Conservation (phyloP, 2,329 filamentous ascomycete genomes). For the Neurospora crassa region DNA sequence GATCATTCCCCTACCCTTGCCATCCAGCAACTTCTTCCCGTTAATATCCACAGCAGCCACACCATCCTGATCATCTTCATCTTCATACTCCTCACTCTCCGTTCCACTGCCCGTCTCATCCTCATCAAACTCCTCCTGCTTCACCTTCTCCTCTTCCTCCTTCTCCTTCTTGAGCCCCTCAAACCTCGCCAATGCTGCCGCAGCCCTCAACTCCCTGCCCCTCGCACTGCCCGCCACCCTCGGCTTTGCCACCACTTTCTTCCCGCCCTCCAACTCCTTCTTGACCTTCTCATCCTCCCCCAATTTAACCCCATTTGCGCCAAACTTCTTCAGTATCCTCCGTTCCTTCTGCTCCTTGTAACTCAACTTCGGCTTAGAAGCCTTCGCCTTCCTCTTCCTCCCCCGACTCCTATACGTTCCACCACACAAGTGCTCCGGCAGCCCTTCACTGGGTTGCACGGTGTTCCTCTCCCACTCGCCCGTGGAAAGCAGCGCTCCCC, state of each 20-base stretch:
- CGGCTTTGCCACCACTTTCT: conserved; percentile 53
- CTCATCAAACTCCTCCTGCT: conserved; percentile 28
- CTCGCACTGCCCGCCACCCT: conserved; percentile 65
- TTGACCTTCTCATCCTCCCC: conserved; percentile 61
- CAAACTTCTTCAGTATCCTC: conserved; percentile 68
- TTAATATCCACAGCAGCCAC: conserved; percentile 53
- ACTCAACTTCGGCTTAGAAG: conserved; percentile 38
- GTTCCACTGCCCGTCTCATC: conserved; percentile 39
- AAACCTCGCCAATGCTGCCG: conserved; percentile 67
- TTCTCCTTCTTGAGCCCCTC: conserved; percentile 48
- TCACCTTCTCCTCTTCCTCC: conserved; percentile 22
- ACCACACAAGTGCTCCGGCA: conserved; percentile 69
- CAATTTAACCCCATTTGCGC: conserved; percentile 55
- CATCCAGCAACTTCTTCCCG: conserved; percentile 54
- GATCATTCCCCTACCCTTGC: conserved; percentile 57
- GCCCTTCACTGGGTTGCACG: conserved; percentile 41
- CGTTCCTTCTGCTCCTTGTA: conserved; percentile 67
- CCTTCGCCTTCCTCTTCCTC: conserved; percentile 45
- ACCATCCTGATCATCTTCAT: conserved; percentile 29
- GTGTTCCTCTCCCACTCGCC: conserved; percentile 49
- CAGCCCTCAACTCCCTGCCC: conserved; percentile 65
- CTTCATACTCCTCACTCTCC: conserved; percentile 31
- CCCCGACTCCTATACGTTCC: conserved; percentile 60
- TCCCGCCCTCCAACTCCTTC: conserved; percentile 57
- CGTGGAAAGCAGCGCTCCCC: conserved; percentile 52